Evolutionary conservation across 2,329 filamentous ascomycete species (phyloP), one percentile per base, ranked within the genome.

Genomic region (Proliferodiscus dingleyae): DNA sequence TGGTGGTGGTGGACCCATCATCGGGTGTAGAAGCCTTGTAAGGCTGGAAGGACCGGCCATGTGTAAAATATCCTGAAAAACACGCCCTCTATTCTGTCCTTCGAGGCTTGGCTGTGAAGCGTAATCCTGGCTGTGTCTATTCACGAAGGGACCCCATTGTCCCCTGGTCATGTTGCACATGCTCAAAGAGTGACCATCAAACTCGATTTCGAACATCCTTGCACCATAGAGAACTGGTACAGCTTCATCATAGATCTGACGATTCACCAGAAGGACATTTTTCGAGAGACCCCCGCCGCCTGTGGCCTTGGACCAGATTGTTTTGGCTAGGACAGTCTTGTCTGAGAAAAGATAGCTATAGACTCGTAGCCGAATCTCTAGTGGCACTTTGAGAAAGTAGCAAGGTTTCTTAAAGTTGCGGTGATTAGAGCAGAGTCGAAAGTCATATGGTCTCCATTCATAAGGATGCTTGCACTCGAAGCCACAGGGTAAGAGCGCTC

Each of bases 71-170:
- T n/a, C n/a, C n/a, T n/a, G n/a, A n/a, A n/a, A n/a, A n/a, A n/a
- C n/a, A n/a, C n/a, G n/a, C n/a, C n/a, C n/a, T n/a, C 89, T 89
- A 58, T 89, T 89, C 67, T 90, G 85, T 89, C 85, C 64, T 89
- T 84, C 28, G 89, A 73, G n/a, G 85, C 84, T 61, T 89, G 85
- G 63, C 87, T 89, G 8, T 43, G n/a, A n/a, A n/a, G n/a, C n/a
- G n/a, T n/a, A n/a, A n/a, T n/a, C n/a, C n/a, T n/a, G n/a, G n/a
- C n/a, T n/a, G n/a, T n/a, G n/a, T n/a, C n/a, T n/a, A n/a, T n/a
- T n/a, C n/a, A n/a, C n/a, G n/a, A n/a, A n/a, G n/a, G n/a, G n/a
- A n/a, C n/a, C n/a, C n/a, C n/a, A n/a, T n/a, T n/a, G n/a, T n/a
- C n/a, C n/a, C n/a, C n/a, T n/a, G n/a, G n/a, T n/a, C n/a, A n/a